Evolutionary conservation across 202 grass and related monocot species (phyloP).

Genomic region (Brachypodium distachyon): DNA sequence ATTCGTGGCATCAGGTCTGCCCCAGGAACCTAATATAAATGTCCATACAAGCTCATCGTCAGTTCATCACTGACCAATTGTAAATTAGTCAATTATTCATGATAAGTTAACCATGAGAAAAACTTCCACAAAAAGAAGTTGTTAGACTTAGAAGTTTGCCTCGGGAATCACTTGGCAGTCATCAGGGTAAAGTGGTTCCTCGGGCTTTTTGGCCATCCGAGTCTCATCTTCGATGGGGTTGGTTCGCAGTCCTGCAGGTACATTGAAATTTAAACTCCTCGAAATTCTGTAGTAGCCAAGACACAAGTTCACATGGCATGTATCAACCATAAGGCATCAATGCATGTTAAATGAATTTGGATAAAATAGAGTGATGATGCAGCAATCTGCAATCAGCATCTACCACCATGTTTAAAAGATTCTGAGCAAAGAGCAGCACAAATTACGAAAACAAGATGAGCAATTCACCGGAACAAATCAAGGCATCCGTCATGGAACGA

Average conservation of each 20-base stretch:
- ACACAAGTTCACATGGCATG: too few species aligned
- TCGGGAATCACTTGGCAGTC: background rate
- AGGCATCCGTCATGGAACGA: too few species aligned
- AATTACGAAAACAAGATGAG: too few species aligned
- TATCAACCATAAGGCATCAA: too few species aligned
- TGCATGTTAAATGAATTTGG: too few species aligned
- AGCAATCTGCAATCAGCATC: too few species aligned
- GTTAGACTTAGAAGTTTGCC: background rate
- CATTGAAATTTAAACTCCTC: background rate
- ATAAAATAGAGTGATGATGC: too few species aligned
- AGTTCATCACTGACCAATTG: background rate
- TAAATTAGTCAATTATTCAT: background rate
- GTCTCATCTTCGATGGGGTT: background rate
- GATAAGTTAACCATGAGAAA: background rate
- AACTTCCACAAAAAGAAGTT: background rate
- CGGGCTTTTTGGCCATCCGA: background rate
- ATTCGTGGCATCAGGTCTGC: constrained; percentile 19
- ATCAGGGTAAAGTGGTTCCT: background rate
- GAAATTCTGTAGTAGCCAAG: too few species aligned
- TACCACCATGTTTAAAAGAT: too few species aligned
- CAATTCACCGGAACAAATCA: too few species aligned
- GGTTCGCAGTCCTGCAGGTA: background rate
- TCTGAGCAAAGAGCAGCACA: too few species aligned
- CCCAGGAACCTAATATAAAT: constrained; percentile 4
- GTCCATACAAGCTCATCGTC: background rate